These are phyloP conservation scores for Cercospora sp. DNA, from an alignment of 2,329 filamentous ascomycete species.

Conservation along the genomic window DNA sequence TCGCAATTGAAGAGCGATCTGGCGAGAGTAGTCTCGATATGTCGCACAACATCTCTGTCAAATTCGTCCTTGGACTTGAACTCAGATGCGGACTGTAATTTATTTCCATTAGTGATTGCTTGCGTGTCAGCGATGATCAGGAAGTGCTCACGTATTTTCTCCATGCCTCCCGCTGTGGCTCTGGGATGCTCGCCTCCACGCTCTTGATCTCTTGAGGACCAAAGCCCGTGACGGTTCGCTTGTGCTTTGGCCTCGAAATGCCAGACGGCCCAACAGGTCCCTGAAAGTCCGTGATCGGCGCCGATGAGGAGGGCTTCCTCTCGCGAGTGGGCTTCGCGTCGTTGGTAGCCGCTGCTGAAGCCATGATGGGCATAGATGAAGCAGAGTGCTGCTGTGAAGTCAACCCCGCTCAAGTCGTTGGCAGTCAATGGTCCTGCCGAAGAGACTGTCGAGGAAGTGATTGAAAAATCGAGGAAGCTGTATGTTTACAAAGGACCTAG, in stretches of 20 bases:
- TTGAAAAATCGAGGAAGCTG: slow-evolving; percentile 3
- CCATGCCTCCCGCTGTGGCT: slow-evolving; percentile 79
- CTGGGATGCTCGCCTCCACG: slow-evolving; percentile 88
- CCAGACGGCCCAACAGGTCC: slow-evolving; percentile 77
- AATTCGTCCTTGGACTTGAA: slow-evolving; percentile 84
- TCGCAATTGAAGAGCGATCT: slow-evolving; percentile 98
- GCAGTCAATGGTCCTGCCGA: neutral
- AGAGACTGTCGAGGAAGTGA: neutral
- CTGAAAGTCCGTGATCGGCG: slow-evolving; percentile 82
- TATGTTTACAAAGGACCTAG: slow-evolving; percentile 8
- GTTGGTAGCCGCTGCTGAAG: slow-evolving; percentile 37
- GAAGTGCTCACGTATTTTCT: slow-evolving; percentile 56
- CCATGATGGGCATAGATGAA: slow-evolving; percentile 24
- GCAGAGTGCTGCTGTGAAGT: neutral
- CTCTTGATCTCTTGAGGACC: slow-evolving; percentile 87
- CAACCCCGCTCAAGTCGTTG: neutral
- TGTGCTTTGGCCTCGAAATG: slow-evolving; percentile 92
- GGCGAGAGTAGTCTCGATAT: slow-evolving; percentile 94
- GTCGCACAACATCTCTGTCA: slow-evolving; percentile 77
- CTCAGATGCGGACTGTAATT: slow-evolving; percentile 58
- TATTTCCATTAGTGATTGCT: slow-evolving; percentile 19
- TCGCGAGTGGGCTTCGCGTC: slow-evolving; percentile 54
- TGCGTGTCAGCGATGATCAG: neutral
- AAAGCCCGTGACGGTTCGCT: slow-evolving; percentile 93
- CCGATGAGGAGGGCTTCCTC: slow-evolving; percentile 77